Base-by-base conservation (phyloP, 306 rosid genomes). In the Lathyrus sativus region DNA sequence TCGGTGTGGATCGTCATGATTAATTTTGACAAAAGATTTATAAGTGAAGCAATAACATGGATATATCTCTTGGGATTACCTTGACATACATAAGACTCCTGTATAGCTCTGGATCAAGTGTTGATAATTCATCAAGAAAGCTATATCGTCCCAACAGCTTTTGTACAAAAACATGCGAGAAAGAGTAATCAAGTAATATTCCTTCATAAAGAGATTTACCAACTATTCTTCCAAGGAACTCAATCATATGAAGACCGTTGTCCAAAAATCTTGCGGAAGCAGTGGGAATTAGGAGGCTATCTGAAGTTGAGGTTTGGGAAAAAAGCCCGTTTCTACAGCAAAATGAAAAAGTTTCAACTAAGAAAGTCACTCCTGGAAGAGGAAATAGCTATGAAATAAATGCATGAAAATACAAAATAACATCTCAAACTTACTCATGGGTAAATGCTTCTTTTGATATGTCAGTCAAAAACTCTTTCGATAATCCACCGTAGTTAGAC, bases 181-280 rank as follows among this genome's bases (percentile, higher is more conserved):
- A 93, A 62, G 98, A 90, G 84, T 93, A 93, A 73, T 93, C 97
- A 54, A 88, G 91, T 82, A 93, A 82, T 77, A 93, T 90, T 74
- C 97, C 99, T 84, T 93, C 99, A 78, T 93, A 93, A 29, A 93
- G 89, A 78, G 98, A 96, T 89, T 93, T 93, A 18, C 97, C 98
- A 46, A 93, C 98, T 60, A 93, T 87, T 84, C 97, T 84, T 81
- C 98, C 98, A 62, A 93, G 95, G 85, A 90, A 93, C 73, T 93
- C 98, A 78, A 93, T 93, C 96, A 93, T 90, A 78, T 85, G 97
- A 83, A 90, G 80, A 78, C 97, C 98, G 74, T 86, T 93, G 56
- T 88, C 97, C 70, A 90, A 78, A 79, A 79, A 83, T 84, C 88
- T 90, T 64, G 98, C 98, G 29, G 98, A 86, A 62, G 86, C 46